These are phyloP conservation scores for Dendrobium officinale DNA, from an alignment of 106 monocot species.

Conservation along the genomic window DNA sequence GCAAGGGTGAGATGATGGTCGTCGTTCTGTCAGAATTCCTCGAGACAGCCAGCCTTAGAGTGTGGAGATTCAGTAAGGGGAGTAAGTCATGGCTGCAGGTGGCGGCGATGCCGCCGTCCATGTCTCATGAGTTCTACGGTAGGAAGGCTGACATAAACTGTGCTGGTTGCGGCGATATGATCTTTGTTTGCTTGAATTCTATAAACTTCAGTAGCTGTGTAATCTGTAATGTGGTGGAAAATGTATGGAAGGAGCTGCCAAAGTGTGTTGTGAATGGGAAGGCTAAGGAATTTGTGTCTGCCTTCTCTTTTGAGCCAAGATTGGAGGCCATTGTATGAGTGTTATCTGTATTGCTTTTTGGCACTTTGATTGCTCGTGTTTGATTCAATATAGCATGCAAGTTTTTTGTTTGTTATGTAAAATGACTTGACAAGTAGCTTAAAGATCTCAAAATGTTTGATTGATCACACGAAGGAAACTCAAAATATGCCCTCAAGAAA, in stretches of 20 bases:
- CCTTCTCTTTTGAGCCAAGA: conserved; percentile 80
- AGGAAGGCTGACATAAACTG: conserved; percentile 78
- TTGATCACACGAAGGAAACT: no score
- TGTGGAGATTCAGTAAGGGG: conserved; percentile 48
- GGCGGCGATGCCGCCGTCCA: conserved; percentile 60
- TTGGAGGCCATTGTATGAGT: conserved; percentile 50
- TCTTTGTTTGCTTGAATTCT: conserved; percentile 58
- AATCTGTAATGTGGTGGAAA: conserved; percentile 28
- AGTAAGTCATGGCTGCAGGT: conserved; percentile 46
- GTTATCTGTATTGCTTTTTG: neutral
- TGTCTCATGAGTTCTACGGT: conserved; percentile 64
- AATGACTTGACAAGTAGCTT: no score
- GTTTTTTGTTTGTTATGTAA: no score
- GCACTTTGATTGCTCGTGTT: no score
- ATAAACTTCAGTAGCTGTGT: conserved; percentile 33
- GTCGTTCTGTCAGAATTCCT: conserved; percentile 64
- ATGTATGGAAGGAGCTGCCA: conserved; percentile 62
- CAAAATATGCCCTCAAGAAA: no score
- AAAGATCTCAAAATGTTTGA: no score
- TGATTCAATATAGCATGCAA: no score
- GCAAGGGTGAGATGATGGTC: conserved; percentile 42
- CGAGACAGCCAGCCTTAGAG: conserved; percentile 58
- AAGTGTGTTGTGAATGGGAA: conserved; percentile 46
- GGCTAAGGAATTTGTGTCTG: conserved; percentile 50
- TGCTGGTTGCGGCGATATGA: conserved; percentile 36